Evolutionary conservation across 352 stramenopile genomes (phyloP).

Genomic region (Blastocystis sp.): DNA sequence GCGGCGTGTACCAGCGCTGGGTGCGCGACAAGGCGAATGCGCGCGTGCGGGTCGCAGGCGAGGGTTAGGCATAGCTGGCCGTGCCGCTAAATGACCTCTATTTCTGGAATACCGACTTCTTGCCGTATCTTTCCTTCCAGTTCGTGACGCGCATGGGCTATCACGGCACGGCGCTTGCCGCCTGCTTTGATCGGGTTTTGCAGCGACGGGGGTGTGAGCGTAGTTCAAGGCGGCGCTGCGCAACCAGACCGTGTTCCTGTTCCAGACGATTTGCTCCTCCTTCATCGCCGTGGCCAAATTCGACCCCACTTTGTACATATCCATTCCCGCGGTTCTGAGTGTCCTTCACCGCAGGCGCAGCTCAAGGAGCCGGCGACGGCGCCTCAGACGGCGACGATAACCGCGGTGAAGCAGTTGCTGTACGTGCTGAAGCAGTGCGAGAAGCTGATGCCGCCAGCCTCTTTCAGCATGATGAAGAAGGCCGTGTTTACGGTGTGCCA

Average conservation of each 20-base stretch:
- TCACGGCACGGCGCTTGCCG: neutral
- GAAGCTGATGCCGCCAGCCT: conserved; percentile 58
- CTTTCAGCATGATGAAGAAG: conserved; percentile 63
- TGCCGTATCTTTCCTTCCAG: neutral
- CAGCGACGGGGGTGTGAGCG: too few relatives aligned
- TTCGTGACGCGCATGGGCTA: conserved; percentile 12
- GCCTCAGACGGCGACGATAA: conserved; percentile 12
- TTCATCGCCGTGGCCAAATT: conserved; percentile 3
- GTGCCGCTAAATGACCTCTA: conserved; percentile 34
- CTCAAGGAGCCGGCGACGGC: neutral
- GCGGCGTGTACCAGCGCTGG: conserved; percentile 21
- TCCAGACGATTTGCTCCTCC: neutral
- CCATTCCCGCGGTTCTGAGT: neutral
- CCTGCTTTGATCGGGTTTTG: neutral
- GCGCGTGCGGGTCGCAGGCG: neutral
- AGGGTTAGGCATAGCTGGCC: neutral
- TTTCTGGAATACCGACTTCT: conserved; percentile 27
- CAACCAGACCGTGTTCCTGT: neutral
- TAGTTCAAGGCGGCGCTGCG: neutral
- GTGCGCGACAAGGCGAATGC: neutral
- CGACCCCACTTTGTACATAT: conserved; percentile 23
- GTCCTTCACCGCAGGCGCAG: conserved; percentile 12
- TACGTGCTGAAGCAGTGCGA: conserved; percentile 49
- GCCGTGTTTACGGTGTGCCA: conserved; percentile 42
- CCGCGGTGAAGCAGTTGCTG: conserved; percentile 43